Conservation (phyloP, 139 green algal species). For the Chlorella sp. region DNA sequence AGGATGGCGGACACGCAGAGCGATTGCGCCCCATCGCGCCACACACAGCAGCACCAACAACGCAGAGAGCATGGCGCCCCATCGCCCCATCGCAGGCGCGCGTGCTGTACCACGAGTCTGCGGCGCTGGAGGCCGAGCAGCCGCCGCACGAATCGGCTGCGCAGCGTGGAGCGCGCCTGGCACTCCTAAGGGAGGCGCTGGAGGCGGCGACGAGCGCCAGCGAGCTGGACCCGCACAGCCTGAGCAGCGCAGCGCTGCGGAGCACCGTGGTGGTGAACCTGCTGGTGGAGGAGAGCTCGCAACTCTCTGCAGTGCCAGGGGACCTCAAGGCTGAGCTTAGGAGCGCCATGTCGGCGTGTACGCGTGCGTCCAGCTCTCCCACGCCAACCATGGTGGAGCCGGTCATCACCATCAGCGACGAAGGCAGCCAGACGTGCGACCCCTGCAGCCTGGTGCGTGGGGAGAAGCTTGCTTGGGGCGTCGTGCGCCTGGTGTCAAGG, state of each 20-base stretch:
- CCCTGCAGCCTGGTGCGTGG: constrained; percentile 43
- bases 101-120: constrained; percentile 57
- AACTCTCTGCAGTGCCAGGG: constrained; percentile 22
- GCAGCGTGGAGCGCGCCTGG: constrained; percentile 29
- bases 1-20: too few species aligned
- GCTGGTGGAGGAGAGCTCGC: constrained; percentile 43
- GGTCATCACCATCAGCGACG: constrained; percentile 46
- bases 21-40: too few species aligned
- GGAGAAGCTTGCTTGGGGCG: too few species aligned
- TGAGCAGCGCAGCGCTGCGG: constrained; percentile 41
- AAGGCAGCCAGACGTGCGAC: constrained; percentile 30
- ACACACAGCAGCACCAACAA: too few species aligned
- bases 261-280: constrained; percentile 54
- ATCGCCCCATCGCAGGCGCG: constrained; percentile 33
- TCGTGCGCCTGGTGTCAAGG: too few species aligned
- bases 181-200: constrained; percentile 43
- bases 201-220: constrained; percentile 24
- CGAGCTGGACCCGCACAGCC: constrained; percentile 36
- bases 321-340: constrained; percentile 35
- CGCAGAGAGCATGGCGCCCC: too few species aligned
- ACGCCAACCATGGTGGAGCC: constrained; percentile 41
- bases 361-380: constrained; percentile 21
- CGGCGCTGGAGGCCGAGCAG: constrained; percentile 25
- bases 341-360: constrained; percentile 38
- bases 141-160: too few species aligned